Conservation (phyloP, 139 green algal genomes). For the Tetradesmus obliquus region DNA sequence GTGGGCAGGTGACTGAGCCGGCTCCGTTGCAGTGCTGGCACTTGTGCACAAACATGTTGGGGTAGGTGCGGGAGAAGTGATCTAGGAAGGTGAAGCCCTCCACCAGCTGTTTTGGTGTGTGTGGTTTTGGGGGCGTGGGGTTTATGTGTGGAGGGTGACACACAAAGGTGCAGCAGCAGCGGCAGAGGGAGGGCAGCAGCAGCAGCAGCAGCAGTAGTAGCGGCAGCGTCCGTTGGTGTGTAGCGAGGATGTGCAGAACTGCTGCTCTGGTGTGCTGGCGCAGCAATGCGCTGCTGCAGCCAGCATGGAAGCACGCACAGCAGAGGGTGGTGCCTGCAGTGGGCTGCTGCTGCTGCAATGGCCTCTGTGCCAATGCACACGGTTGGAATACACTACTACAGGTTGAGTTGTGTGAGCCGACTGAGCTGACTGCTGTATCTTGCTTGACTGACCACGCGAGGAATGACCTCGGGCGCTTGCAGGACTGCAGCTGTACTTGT, state of each 20-base stretch:
- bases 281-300: background rate
- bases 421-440: too few relatives aligned
- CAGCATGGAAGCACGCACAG: background rate
- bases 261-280: too few relatives aligned
- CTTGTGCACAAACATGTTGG: conserved; percentile 61
- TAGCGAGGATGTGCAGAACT: too few relatives aligned
- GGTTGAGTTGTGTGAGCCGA: too few relatives aligned
- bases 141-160: background rate
- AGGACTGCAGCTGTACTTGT: background rate
- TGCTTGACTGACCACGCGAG: too few relatives aligned
- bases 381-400: background rate
- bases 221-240: background rate
- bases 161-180: background rate
- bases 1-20: conserved; percentile 57
- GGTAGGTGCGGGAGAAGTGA: conserved; percentile 65
- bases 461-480: background rate
- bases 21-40: conserved; percentile 63
- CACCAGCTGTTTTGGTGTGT: conserved; percentile 49
- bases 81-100: conserved; percentile 70
- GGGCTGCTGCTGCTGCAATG: background rate
- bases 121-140: background rate
- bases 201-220: background rate
- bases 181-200: background rate
- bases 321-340: background rate
- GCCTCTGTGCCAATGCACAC: background rate